Conservation (phyloP, 2,329 filamentous ascomycete genomes). For the Podosphaera fusca region DNA sequence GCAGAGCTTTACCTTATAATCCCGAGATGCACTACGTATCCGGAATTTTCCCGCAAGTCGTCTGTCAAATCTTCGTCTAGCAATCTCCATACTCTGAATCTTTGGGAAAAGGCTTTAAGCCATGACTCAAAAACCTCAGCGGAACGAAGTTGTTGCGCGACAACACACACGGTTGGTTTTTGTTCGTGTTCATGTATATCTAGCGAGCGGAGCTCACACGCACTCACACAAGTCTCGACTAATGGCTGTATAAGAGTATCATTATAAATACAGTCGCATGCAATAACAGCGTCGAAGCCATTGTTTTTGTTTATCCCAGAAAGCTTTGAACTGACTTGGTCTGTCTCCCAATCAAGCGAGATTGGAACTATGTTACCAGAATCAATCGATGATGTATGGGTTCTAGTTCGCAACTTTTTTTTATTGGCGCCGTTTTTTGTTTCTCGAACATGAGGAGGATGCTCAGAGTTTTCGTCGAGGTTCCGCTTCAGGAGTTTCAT, state of each 20-base stretch:
- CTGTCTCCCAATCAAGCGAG: slow-evolving; percentile 65
- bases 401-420: neutral
- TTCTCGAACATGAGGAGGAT: neutral
- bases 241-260: slow-evolving; percentile 62
- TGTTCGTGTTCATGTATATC: slow-evolving; percentile 1
- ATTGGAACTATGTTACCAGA: slow-evolving; percentile 27
- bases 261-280: slow-evolving; percentile 92
- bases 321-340: slow-evolving; percentile 24
- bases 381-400: neutral
- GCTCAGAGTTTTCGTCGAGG: slow-evolving; percentile 32
- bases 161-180: slow-evolving; percentile 44
- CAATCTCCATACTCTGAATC: slow-evolving; percentile 58
- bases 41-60: slow-evolving; percentile 37
- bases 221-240: slow-evolving; percentile 57
- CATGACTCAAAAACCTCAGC: slow-evolving; percentile 69
- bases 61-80: slow-evolving; percentile 35
- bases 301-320: slow-evolving; percentile 10
- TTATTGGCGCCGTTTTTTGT: slow-evolving; percentile 6
- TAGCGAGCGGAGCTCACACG: slow-evolving; percentile 35
- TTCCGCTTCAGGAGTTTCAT: slow-evolving; percentile 56
- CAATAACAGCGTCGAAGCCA: slow-evolving; percentile 51
- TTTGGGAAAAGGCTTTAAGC: slow-evolving; percentile 40
- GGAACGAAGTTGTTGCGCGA: slow-evolving; percentile 75
- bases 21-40: slow-evolving; percentile 67
- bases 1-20: slow-evolving; percentile 23